phyloP scores from a whole-genome alignment of 306 rosid genomes.

The Prosopis cineraria region DNA sequence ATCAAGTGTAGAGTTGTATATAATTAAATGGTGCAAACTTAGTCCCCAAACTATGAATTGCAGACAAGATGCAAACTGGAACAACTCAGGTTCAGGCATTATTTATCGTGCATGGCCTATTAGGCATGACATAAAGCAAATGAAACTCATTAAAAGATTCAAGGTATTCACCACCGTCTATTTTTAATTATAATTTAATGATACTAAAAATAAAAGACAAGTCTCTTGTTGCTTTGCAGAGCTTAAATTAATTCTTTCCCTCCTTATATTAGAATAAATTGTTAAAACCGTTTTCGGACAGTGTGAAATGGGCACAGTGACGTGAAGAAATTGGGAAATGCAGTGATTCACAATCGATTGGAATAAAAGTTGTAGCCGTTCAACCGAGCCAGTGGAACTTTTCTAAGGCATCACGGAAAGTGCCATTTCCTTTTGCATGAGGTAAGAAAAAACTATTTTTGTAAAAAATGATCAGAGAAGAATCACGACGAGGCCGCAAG shows the following conservation, averaged over 20 bases:
- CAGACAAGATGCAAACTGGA: not conserved
- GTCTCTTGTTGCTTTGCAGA: not conserved
- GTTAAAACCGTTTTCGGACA: not conserved
- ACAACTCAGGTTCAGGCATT: constrained; percentile 2
- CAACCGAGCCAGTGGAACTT: not conserved
- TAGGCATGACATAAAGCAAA: not conserved
- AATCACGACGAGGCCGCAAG: not conserved
- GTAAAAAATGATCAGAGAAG: not conserved
- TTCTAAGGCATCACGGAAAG: not conserved
- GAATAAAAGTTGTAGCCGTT: not conserved
- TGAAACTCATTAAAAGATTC: constrained; percentile 1
- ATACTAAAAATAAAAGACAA: too few relatives aligned
- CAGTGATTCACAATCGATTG: not conserved
- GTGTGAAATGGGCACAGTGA: not conserved
- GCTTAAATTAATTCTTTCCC: not conserved
- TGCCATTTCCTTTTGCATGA: constrained; percentile 32
- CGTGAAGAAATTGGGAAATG: not conserved
- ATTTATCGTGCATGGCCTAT: not conserved
- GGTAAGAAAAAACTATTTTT: not conserved
- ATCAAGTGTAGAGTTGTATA: not conserved
- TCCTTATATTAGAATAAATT: not conserved
- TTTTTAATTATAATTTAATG: not conserved
- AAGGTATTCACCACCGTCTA: not conserved
- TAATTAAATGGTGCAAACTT: not conserved
- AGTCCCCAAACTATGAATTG: not conserved